phyloP scores from a whole-genome alignment of 257 asterid genomes.

The Echium plantagineum region DNA sequence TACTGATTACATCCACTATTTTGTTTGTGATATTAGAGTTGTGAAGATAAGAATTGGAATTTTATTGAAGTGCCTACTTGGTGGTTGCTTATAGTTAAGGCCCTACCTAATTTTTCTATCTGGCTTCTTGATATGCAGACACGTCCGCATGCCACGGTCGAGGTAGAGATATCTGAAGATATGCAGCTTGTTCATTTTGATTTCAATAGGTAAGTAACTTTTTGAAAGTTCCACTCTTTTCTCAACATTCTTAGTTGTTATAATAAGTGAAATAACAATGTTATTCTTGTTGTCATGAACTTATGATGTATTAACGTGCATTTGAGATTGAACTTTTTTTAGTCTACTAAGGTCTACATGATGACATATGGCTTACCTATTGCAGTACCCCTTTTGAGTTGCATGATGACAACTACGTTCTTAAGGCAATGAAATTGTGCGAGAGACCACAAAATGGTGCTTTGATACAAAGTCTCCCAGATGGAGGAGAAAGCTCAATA shows the following conservation, averaged over 20 bases:
- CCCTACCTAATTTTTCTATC: constrained; percentile 4
- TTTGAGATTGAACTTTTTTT: not conserved
- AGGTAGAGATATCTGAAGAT: constrained; percentile 99
- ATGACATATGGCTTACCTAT: not conserved
- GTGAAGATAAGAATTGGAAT: not conserved
- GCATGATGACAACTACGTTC: constrained; percentile 85
- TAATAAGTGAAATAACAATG: not conserved
- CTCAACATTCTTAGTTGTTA: not conserved
- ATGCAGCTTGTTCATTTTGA: constrained; percentile 99
- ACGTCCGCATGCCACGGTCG: constrained; percentile 98
- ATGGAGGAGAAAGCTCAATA: constrained; percentile 68
- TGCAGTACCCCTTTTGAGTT: constrained; percentile 97
- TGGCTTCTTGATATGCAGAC: constrained; percentile 40
- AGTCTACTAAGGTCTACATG: not conserved
- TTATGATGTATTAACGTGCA: not conserved
- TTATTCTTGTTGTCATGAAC: not conserved
- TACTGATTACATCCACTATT: too few relatives aligned
- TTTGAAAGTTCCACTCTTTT: not conserved
- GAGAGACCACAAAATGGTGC: constrained; percentile 33
- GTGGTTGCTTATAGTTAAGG: not conserved
- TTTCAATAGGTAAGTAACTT: constrained; percentile 61
- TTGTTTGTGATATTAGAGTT: not conserved
- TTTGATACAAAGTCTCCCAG: constrained; percentile 14
- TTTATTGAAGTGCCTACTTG: not conserved
- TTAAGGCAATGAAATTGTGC: constrained; percentile 78